phyloP scores from a whole-genome alignment of 129 eudicot genomes.

The Helianthus tuberosus region DNA sequence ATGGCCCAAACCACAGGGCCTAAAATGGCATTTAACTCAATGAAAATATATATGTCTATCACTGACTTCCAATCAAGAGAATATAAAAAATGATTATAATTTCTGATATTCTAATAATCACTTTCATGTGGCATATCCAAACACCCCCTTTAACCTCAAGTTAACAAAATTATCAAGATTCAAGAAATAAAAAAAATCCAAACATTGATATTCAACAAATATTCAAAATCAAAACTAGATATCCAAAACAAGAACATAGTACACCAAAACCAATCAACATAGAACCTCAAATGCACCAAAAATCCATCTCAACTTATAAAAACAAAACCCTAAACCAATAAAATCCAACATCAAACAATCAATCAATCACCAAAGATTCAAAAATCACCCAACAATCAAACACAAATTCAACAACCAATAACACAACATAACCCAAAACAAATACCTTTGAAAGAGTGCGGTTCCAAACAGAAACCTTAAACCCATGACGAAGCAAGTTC shows the following conservation, averaged over 20 bases:
- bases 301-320: background rate
- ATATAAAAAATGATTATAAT: background rate
- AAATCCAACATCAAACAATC: background rate
- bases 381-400: conserved; percentile 6
- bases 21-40: too few relatives aligned
- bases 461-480: conserved; percentile 95
- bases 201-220: background rate
- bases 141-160: background rate
- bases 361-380: background rate
- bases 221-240: background rate
- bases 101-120: background rate
- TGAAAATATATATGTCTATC: background rate
- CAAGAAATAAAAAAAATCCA: background rate
- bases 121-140: background rate
- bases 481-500: conserved; percentile 87
- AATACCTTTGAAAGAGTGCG: conserved; percentile 94
- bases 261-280: background rate
- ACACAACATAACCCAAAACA: background rate
- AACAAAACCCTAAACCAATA: background rate
- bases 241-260: background rate
- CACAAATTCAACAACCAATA: conserved; percentile 23
- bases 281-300: conserved; percentile 17
- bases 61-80: background rate
- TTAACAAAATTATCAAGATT: background rate
- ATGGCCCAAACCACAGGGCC: too few relatives aligned